phyloP scores from a whole-genome alignment of 1,284 basidiomycete genomes.

The Wallemia ichthyophaga region DNA sequence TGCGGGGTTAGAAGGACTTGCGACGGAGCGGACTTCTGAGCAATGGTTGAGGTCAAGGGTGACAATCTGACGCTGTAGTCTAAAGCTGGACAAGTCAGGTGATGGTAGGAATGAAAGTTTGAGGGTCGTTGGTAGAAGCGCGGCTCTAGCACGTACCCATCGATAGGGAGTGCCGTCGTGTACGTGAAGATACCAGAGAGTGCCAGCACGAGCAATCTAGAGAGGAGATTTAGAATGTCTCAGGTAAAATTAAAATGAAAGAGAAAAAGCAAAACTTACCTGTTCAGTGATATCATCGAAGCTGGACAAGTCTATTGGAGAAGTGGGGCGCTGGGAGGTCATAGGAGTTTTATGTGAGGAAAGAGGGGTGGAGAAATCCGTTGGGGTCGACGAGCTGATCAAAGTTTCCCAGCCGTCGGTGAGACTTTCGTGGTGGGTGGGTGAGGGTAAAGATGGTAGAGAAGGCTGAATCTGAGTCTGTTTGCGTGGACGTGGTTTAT shows the following conservation, averaged over 20 bases:
- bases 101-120: slow-evolving; percentile 51
- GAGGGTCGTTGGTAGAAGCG: slow-evolving; percentile 46
- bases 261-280: not conserved
- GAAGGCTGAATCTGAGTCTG: not conserved
- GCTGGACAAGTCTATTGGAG: not conserved
- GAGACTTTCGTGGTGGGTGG: not conserved
- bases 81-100: slow-evolving; percentile 11
- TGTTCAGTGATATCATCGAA: not conserved
- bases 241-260: too few species aligned
- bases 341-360: not conserved
- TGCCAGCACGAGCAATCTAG: slow-evolving; percentile 49
- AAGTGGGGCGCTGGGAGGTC: slow-evolving; percentile 5
- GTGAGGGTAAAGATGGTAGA: not conserved
- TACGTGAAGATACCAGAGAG: slow-evolving; percentile 65
- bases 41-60: slow-evolving; percentile 55
- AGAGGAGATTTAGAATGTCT: not conserved
- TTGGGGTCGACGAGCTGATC: not conserved
- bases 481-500: not conserved
- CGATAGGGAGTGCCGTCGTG: slow-evolving; percentile 41
- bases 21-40: slow-evolving; percentile 43
- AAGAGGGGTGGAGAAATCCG: not conserved
- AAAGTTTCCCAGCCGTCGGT: not conserved
- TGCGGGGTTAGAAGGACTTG: slow-evolving; percentile 40
- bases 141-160: slow-evolving; percentile 56
- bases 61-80: slow-evolving; percentile 21